A percentile compares a stretch with the other conserved stretches of the same genome.
Evolutionary conservation across 192 early-diverging fungal genomes (phyloP).

Genomic region (Coemansia pectinata): DNA sequence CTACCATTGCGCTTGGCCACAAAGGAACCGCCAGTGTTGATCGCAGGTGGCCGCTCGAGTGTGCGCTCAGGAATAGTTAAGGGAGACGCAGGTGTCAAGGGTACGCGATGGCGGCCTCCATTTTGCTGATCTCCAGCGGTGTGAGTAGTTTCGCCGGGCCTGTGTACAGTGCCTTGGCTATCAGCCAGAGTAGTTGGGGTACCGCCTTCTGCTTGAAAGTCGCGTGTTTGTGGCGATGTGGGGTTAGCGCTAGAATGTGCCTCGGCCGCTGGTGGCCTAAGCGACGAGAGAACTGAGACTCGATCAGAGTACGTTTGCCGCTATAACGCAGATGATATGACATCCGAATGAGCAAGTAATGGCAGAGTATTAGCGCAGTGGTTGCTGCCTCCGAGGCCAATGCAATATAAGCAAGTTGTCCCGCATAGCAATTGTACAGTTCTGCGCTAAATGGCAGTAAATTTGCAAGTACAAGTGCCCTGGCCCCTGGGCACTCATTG

Average conservation of each 20-base stretch:
- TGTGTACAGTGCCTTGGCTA: not conserved
- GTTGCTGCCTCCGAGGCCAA: not conserved
- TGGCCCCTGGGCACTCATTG: slow-evolving; percentile 5
- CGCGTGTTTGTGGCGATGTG: not conserved
- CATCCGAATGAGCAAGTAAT: not conserved
- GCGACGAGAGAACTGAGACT: slow-evolving; percentile 46
- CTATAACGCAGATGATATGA: slow-evolving; percentile 13
- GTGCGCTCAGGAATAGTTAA: slow-evolving; percentile 14
- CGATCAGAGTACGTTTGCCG: slow-evolving; percentile 57
- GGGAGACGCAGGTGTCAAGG: slow-evolving; percentile 12
- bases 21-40: not conserved
- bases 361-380: not conserved
- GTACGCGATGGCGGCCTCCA: not conserved
- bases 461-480: not conserved
- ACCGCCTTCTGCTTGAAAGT: not conserved
- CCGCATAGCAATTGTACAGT: not conserved
- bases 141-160: not conserved
- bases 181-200: not conserved
- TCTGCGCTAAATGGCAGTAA: not conserved
- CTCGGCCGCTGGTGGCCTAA: slow-evolving; percentile 19
- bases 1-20: not conserved
- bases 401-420: not conserved
- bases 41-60: not conserved
- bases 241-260: not conserved
- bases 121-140: not conserved